phyloP scores from a whole-genome alignment of 2,329 filamentous ascomycete genomes.

The Tolypocladium sp. region DNA sequence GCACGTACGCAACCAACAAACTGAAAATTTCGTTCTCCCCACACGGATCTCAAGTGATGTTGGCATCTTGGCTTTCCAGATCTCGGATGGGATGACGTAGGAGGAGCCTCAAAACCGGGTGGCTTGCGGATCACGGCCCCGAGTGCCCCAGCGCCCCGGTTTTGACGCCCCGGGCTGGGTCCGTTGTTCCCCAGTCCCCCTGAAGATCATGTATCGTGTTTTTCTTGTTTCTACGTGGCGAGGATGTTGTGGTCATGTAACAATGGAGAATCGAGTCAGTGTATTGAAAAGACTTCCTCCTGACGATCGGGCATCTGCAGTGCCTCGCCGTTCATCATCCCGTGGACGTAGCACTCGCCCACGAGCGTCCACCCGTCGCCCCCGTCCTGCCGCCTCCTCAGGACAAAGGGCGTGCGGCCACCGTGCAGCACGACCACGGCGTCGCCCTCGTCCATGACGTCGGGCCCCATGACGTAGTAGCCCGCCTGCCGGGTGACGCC shows the following conservation, averaged over 20 bases:
- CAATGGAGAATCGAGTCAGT: conserved; percentile 3
- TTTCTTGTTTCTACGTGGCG: not conserved
- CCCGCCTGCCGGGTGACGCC: conserved; percentile 18
- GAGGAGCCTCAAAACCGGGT: not conserved
- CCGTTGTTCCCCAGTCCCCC: not conserved
- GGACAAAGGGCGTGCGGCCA: conserved; percentile 20
- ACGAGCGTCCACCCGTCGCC: conserved; percentile 16
- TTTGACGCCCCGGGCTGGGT: not conserved
- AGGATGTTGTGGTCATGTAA: not conserved
- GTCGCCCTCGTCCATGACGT: conserved; percentile 18
- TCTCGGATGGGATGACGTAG: not conserved
- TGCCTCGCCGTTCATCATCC: conserved; percentile 25
- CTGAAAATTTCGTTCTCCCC: not conserved
- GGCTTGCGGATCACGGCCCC: not conserved
- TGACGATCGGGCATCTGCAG: conserved; percentile 10
- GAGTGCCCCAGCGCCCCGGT: not conserved
- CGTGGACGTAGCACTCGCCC: conserved; percentile 27
- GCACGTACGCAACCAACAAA: not conserved
- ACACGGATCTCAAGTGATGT: not conserved
- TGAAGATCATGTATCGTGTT: not conserved
- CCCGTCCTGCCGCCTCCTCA: conserved; percentile 10
- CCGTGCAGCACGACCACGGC: conserved; percentile 22
- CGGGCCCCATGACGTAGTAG: conserved; percentile 21
- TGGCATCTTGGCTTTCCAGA: not conserved
- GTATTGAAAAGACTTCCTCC: conserved; percentile 20